phyloP scores from a whole-genome alignment of 805 yeast genomes.

The Hanseniaspora nectarophila region DNA sequence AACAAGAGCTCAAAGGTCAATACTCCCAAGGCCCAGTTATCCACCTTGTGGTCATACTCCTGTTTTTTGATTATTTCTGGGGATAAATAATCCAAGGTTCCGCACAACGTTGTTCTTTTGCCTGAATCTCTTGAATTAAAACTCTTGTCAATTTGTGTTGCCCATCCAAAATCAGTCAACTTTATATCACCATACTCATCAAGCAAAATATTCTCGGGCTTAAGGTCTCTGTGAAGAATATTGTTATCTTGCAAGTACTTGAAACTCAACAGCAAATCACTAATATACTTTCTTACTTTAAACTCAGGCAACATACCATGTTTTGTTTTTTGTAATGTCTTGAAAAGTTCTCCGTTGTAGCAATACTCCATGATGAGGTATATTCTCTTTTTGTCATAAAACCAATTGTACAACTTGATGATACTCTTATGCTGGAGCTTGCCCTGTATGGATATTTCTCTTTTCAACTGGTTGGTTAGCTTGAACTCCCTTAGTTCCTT shows the following conservation, averaged over 20 bases:
- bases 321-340: conserved; percentile 45
- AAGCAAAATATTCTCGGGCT: conserved; percentile 82
- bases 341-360: conserved; percentile 76
- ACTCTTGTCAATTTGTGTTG: conserved; percentile 34
- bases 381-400: conserved; percentile 68
- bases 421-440: conserved; percentile 67
- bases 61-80: conserved; percentile 88
- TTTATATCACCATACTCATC: conserved; percentile 67
- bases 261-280: conserved; percentile 73
- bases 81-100: conserved; percentile 86
- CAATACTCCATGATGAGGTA: conserved; percentile 78
- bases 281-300: conserved; percentile 65
- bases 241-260: conserved; percentile 64
- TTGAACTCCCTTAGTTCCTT: conserved; percentile 60
- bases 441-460: conserved; percentile 87
- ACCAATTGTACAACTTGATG: conserved; percentile 71
- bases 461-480: conserved; percentile 71
- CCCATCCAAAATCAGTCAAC: conserved; percentile 94
- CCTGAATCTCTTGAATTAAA: conserved; percentile 38
- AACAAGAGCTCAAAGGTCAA: conserved; percentile 73
- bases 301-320: conserved; percentile 55
- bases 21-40: conserved; percentile 87
- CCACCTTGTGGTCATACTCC: conserved; percentile 68
- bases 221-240: conserved; percentile 83
- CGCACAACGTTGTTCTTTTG: conserved; percentile 75